Evolutionary conservation across 805 yeast genomes (phyloP), one percentile per base, ranked within the genome.

Genomic region (Ogataea paradorogensis): DNA sequence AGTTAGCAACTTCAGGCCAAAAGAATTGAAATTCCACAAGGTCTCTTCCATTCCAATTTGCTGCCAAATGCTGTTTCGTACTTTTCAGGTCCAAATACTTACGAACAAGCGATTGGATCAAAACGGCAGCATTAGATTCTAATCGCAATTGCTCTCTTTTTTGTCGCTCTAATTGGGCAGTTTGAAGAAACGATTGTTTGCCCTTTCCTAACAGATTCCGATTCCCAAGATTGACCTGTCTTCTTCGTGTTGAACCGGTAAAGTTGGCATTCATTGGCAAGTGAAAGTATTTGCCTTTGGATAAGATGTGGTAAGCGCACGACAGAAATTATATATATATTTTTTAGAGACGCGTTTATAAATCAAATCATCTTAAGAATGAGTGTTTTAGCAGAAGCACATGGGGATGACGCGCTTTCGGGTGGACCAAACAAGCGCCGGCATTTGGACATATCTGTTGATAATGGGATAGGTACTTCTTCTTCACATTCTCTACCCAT

Each of bases 121-220:
- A 38, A 1, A 49, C 40, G 0, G 78, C 79, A 1, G 86, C 75
- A 26, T 60, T 65, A 27, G 71, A 74, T 34, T 70, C 73, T 10
- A 58, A 52, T 15, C 85, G 69, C 11, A 65, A 71, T 23, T 65
- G 58, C 42, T 84, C 89, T 42, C 97, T 72, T 43, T 71, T 73
- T 42, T 69, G 71, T 27, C 97, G 69, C 45, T 85, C 88, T 27
- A 65, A 64, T 49, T 77, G 76, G 4, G 95, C 80, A 47, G 75
- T 78, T 42, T 74, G 76, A n/a, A 91, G 62, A 35, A 73, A 67
- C 50, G 72, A 59, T 40, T 66, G 51, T 43, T 69, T 61, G 58
- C 71, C 53, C 45, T 62, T 38, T 37, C 60, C 41, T 7, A 38
- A 13, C 16, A 56, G 43, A 11, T 41, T 44, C 15, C 66, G 42